Evolutionary conservation across 495 filamentous ascomycete species (phyloP), one percentile per base, ranked within the genome.

Genomic region (Parachaetomium inaequale): DNA sequence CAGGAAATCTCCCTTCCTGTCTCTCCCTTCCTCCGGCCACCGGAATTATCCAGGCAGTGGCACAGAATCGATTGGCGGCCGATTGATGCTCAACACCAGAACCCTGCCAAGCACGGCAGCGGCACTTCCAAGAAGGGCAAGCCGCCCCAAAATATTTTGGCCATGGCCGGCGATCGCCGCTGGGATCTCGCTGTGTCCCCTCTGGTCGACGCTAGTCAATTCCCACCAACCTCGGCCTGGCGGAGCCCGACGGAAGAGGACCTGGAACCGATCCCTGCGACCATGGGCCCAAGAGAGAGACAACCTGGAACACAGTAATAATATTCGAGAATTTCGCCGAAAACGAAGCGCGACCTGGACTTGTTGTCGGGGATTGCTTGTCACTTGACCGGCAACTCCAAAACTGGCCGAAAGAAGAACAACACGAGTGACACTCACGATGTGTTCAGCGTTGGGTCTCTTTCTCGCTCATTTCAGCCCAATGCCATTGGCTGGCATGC

Each of bases 51-150:
- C 14, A 31, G n/a, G n/a, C n/a, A n/a, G n/a, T 12, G 26, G 26
- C 23, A 6, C 12, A 31, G 32, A 19, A 38, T 38, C 34, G 36
- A 57, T 29, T 45, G 28, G 55, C 15, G 6, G n/a, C 25, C 7
- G 17, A 36, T 7, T 46, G 17, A 36, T 7, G 32, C 43, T 29
- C 53, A 8, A 8, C 23, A 3, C 17, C 40, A 32, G 17, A 32
- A 45, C 52, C 51, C 19, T 32, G 29, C 50, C 50, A 36, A 50
- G n/a, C n/a, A n/a, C 36, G 19, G 46, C 65, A 67, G 65, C 65
- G 69, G 67, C 51, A 66, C 59, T 68, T 46, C 69, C 69, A 23
- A 36, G 47, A 68, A 61, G 3, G 69, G 69, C 32, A 70, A 70
- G 19, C 69, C 69, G 69, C 46, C 50, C 49, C 29, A 31, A 38